Evolutionary conservation across 768 basidiomycete genomes (phyloP).

Genomic region (Suillus sp.): DNA sequence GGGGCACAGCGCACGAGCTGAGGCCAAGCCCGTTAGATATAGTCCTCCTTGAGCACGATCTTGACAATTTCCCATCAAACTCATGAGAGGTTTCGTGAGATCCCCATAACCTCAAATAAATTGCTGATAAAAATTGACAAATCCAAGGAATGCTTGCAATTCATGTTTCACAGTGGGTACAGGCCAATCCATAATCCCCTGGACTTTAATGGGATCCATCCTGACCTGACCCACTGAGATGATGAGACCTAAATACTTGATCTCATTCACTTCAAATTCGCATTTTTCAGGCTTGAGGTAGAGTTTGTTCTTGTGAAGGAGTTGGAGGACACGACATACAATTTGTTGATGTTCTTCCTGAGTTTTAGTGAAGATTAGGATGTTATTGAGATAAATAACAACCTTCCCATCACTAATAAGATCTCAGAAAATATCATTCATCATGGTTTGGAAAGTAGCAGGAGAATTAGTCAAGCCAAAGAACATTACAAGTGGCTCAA

Average conservation of each 20-base stretch:
- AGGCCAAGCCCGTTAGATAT: too few species aligned
- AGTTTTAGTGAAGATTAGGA: conserved; percentile 32
- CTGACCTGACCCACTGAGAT: conserved; percentile 27
- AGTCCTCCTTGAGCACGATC: too few species aligned
- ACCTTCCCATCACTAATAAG: conserved; percentile 21
- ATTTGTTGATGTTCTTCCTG: conserved; percentile 18
- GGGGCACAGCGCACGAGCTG: too few species aligned
- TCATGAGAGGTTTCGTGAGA: conserved; percentile 31
- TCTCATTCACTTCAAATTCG: conserved; percentile 19
- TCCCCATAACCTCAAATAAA: conserved; percentile 37
- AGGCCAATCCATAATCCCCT: conserved; percentile 42
- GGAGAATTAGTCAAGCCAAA: not conserved
- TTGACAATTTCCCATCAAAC: conserved; percentile 31
- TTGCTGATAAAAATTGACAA: conserved; percentile 38
- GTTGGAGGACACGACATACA: too few species aligned
- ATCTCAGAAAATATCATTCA: not conserved
- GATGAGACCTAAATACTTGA: conserved; percentile 39
- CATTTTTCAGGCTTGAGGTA: conserved; percentile 28
- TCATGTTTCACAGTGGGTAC: conserved; percentile 34
- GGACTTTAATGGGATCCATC: conserved; percentile 44
- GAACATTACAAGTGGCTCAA: not conserved
- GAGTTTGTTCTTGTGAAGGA: conserved; percentile 16
- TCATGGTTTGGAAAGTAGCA: not conserved
- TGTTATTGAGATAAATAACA: conserved; percentile 37
- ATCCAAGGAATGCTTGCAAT: conserved; percentile 44